Evolutionary conservation across 192 early-diverging fungal species (phyloP).

Genomic region (Lobulomyces angularis): DNA sequence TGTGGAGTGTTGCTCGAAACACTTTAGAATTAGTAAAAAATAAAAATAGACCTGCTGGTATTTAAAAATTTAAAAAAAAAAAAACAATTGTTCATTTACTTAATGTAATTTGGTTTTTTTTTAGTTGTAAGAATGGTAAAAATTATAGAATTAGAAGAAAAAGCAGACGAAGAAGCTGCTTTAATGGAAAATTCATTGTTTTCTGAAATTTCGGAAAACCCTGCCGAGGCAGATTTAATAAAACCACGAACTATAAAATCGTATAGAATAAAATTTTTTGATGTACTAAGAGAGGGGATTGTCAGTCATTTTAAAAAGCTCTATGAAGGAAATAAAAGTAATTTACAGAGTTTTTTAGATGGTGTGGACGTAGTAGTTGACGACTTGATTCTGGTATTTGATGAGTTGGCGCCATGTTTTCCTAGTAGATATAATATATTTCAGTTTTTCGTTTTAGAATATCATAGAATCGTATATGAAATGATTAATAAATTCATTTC

Average conservation of each 20-base stretch:
- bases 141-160: slow-evolving; percentile 88
- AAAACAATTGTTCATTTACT: no score
- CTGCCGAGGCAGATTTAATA: neutral
- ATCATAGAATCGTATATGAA: slow-evolving; percentile 83
- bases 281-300: slow-evolving; percentile 58
- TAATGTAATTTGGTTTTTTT: no score
- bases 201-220: slow-evolving; percentile 3
- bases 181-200: slow-evolving; percentile 18
- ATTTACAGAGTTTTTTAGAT: slow-evolving; percentile 47
- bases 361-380: slow-evolving; percentile 73
- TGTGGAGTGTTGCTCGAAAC: slow-evolving; percentile 73
- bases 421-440: slow-evolving; percentile 92
- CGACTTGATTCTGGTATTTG: slow-evolving; percentile 75
- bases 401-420: slow-evolving; percentile 76
- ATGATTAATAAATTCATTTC: slow-evolving; percentile 61
- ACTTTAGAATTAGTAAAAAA: slow-evolving; percentile 67
- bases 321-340: slow-evolving; percentile 44
- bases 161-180: slow-evolving; percentile 63
- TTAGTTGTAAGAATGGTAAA: slow-evolving; percentile 86
- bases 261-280: slow-evolving; percentile 68
- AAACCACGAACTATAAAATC: slow-evolving; percentile 44
- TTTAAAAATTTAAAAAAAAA: no score
- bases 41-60: slow-evolving; percentile 43
- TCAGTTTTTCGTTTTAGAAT: slow-evolving; percentile 87
- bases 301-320: slow-evolving; percentile 51